Conservation (phyloP, 176 grass and related monocot genomes). For the Thalia dealbata region DNA sequence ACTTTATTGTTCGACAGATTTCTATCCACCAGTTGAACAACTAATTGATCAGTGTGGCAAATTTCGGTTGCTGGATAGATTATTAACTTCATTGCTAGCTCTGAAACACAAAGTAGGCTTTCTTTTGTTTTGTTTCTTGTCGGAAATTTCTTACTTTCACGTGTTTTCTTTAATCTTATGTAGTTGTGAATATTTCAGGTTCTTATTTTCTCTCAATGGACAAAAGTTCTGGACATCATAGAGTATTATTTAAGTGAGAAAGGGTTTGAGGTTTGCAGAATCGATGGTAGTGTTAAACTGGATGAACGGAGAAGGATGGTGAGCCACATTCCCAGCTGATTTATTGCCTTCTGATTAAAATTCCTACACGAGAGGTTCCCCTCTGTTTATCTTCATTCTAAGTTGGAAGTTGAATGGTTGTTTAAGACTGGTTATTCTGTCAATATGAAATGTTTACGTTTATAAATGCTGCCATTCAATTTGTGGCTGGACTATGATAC, state of each 20-base stretch:
- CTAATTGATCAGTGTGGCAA: constrained; percentile 74
- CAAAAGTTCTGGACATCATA: constrained; percentile 79
- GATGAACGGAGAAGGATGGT: constrained; percentile 66
- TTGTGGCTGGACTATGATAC: too few relatives aligned
- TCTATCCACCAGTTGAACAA: constrained; percentile 75
- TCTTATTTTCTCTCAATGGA: constrained; percentile 91
- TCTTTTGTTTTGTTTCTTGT: constrained; percentile 16
- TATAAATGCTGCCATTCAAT: too few relatives aligned
- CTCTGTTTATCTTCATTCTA: not conserved
- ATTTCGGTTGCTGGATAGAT: constrained; percentile 68
- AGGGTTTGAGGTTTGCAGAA: constrained; percentile 65
- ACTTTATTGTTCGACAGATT: constrained; percentile 20
- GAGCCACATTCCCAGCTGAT: constrained; percentile 15
- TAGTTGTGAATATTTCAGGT: constrained; percentile 32
- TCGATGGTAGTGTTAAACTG: constrained; percentile 76
- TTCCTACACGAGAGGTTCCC: not conserved
- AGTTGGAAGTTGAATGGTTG: too few relatives aligned
- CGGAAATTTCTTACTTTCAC: constrained; percentile 2
- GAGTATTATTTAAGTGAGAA: constrained; percentile 69
- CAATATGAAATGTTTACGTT: too few relatives aligned
- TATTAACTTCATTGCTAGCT: constrained; percentile 41
- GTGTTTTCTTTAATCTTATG: not conserved
- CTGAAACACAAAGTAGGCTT: constrained; percentile 63
- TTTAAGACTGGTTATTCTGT: too few relatives aligned
- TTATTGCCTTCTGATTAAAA: constrained; percentile 2